phyloP scores from a whole-genome alignment of 495 filamentous ascomycete genomes.

The Halenospora varia region DNA sequence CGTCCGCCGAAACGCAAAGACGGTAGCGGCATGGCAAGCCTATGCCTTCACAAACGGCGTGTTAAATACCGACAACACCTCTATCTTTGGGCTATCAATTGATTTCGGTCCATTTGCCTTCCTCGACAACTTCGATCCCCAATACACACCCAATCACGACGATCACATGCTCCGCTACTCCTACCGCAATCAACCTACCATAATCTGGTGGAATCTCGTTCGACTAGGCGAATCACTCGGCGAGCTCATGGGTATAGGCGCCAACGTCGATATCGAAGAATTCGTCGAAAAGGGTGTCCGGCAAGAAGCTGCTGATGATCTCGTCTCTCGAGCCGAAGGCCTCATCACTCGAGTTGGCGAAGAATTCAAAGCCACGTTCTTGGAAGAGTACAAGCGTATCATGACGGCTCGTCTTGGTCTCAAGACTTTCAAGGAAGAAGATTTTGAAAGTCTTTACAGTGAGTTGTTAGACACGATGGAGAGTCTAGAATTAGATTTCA shows the following conservation, averaged over 20 bases:
- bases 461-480: constrained; percentile 81
- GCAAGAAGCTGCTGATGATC: constrained; percentile 58
- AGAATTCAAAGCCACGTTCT: constrained; percentile 82
- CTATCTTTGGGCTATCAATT: constrained; percentile 78
- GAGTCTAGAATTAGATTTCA: constrained; percentile 78
- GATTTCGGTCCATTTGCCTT: constrained; percentile 91
- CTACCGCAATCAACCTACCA: constrained; percentile 89
- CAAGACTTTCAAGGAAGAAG: constrained; percentile 54
- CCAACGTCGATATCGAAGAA: constrained; percentile 56
- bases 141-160: constrained; percentile 96
- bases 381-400: constrained; percentile 77
- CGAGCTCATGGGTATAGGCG: constrained; percentile 76
- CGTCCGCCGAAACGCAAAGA: constrained; percentile 77
- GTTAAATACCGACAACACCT: constrained; percentile 95
- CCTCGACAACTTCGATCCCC: constrained; percentile 90
- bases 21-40: constrained; percentile 91
- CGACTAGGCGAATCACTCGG: constrained; percentile 87
- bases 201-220: constrained; percentile 99
- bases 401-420: constrained; percentile 79
- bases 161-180: constrained; percentile 82
- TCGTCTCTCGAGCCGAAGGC: constrained; percentile 75
- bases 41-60: constrained; percentile 99
- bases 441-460: constrained; percentile 75
- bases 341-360: constrained; percentile 73
- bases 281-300: constrained; percentile 71